Conservation (phyloP, 2,329 filamentous ascomycete species). For the Colletotrichum viniferum region DNA sequence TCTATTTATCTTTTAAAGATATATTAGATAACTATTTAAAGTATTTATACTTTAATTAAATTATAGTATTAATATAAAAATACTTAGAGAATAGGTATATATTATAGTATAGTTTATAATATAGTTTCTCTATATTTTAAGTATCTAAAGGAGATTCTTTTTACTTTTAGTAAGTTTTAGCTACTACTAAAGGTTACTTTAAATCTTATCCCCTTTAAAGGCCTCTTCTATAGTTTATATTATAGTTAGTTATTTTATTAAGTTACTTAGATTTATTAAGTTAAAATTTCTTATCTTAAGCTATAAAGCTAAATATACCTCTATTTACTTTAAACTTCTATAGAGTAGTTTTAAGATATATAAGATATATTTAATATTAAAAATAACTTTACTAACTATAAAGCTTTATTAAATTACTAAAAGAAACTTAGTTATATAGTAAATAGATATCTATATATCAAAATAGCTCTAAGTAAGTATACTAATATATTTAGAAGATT, state of each 20-base stretch:
- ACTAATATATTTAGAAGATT: not conserved
- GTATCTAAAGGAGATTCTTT: no score
- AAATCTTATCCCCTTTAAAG: no score
- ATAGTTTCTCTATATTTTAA: no score
- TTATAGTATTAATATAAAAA: no score
- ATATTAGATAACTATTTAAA: no score
- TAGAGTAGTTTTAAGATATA: not conserved
- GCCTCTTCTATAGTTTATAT: no score
- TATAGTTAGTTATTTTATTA: not conserved
- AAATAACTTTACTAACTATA: rapidly evolving
- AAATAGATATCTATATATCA: not conserved
- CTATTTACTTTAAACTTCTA: rapidly evolving
- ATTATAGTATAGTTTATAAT: no score
- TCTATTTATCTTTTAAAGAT: no score
- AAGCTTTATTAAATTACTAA: rapidly evolving
- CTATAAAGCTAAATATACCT: not conserved
- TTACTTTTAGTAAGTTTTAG: no score
- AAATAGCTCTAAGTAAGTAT: rapidly evolving
- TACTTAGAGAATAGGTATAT: no score
- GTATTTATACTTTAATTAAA: no score
- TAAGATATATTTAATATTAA: not conserved
- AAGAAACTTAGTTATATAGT: rapidly evolving
- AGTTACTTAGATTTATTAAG: not conserved
- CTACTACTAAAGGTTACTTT: no score
- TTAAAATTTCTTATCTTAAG: not conserved